Evolutionary conservation across 208 protist genomes (phyloP), one percentile per base, ranked within the genome.

Genomic region (Leishmania major): DNA sequence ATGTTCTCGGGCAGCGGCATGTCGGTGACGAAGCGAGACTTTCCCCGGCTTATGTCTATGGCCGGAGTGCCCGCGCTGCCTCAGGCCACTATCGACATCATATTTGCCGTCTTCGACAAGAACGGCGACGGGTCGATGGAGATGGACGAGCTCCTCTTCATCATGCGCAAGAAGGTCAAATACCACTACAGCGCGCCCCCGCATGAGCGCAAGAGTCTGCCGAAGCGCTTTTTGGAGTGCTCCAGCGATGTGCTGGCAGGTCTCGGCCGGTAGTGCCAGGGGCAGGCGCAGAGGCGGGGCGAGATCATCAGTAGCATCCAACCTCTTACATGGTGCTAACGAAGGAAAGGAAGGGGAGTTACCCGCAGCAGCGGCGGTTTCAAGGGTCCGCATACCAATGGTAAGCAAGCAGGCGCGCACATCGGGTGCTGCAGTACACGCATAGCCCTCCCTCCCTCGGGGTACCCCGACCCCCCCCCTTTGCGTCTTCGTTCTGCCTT

Each of bases 71-170:
- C 81, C 22, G 69, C 86, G 28, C 80, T 95, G 43, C 83, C 80
- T 47, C 57, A 82, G 11, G 73, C 84, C 7, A 90, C 87, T 0
- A 57, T 91, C 28, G 85, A 88, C 64, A 79, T 97, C 19, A 75
- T 97, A 51, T 96, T 96, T 81, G 86, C 89, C 45, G 77, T 98
- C 13, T 98, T 98, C 85, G 95, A 98, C 83, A 90, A 90, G 60
- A 91, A 98, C 76, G 84, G 86, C 45, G 91, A 98, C 81, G 95
- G 95, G 60, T 86, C 88, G 31, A 84, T 98, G 81, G 89, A 96
- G 71, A 93, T 96, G 31, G 93, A 96, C 37, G 95, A 98, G 82
- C 95, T 96, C 72, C 73, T 97, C 0, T 92, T 79, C 70, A 87
- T 98, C 43, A 95, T 97, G 92, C 77, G 89, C 64, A 88, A 92